Evolutionary conservation across 1,139 yeast species (phyloP), one percentile per base, ranked within the genome.

Genomic region (Saccharomycopsis crataegensis): DNA sequence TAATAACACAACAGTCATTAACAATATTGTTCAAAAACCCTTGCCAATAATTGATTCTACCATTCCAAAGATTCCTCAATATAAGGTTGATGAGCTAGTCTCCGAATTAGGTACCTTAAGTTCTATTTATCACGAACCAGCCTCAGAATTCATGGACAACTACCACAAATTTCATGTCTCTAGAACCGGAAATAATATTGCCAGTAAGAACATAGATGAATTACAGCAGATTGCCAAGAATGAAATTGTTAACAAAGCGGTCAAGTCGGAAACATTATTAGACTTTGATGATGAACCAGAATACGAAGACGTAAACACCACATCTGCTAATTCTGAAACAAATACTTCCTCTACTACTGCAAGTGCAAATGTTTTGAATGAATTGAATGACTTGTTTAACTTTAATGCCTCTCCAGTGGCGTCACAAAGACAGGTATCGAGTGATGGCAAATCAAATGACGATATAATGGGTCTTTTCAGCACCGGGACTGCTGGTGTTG

Each of bases 51-150:
- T 91, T 55, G 78, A 80, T 46, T 77, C 88, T 3, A 84, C 91
- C 0, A 80, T 91, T 48, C 83, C 89, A 50, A 69, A 75, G 17
- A 84, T 90, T 63, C 82, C 88, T 49, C 85, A 90, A 0, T 75
- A 74, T 12, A 74, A 89, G 6, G 75, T 91, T 57, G 80, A 82
- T 40, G 84, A 81, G 57, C 75, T 93, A 57, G 65, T 93, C 45
- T 65, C 72, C n/a, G 96, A 91, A 65, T 72, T 93, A 56, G 84
- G 96, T 1, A 86, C 95, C 2, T 77, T 93, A 59, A 85, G 96
- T 28, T 88, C 97, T 0, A 94, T 93, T 1, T 88, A 89, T 64
- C 95, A 87, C 67, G 86, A 85, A 64, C 96, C 97, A 9, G 82
- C 89, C 7, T 74, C 80, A 42, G 75, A 84, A 42, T 86, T 86